Conservation (phyloP, 768 basidiomycete genomes). For the Amanita rubescens region DNA sequence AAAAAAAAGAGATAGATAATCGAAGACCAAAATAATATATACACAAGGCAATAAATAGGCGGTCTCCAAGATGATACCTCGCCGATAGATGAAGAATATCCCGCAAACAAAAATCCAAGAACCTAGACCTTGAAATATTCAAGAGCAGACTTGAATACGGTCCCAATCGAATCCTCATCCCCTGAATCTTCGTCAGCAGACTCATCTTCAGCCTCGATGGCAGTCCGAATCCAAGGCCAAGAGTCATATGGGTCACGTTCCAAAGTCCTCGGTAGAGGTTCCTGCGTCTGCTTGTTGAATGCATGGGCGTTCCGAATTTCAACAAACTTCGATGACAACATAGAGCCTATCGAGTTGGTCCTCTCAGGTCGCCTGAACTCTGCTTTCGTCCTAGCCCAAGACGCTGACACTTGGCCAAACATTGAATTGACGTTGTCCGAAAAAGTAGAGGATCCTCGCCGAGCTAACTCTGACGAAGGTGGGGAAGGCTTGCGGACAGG, state of each 20-base stretch:
- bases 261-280: background rate
- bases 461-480: background rate
- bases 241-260: background rate
- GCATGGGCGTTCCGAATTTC: background rate
- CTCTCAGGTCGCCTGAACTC: background rate
- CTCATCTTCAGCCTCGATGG: background rate
- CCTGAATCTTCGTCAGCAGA: background rate
- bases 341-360: background rate
- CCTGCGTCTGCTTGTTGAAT: background rate
- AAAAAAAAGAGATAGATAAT: no score
- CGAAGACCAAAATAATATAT: no score
- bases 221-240: slow-evolving; percentile 1
- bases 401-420: background rate
- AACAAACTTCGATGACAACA: background rate
- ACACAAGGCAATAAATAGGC: background rate
- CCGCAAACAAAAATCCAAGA: no score
- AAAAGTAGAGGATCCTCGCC: background rate
- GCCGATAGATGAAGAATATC: no score
- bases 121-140: background rate
- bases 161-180: background rate
- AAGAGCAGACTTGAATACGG: background rate
- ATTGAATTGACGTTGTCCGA: background rate
- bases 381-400: background rate
- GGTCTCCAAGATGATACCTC: no score
- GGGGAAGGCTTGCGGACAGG: background rate